These are phyloP conservation scores for Hypoxylon rubiginosum DNA, from an alignment of 2,329 filamentous ascomycete species.

Conservation along the genomic window DNA sequence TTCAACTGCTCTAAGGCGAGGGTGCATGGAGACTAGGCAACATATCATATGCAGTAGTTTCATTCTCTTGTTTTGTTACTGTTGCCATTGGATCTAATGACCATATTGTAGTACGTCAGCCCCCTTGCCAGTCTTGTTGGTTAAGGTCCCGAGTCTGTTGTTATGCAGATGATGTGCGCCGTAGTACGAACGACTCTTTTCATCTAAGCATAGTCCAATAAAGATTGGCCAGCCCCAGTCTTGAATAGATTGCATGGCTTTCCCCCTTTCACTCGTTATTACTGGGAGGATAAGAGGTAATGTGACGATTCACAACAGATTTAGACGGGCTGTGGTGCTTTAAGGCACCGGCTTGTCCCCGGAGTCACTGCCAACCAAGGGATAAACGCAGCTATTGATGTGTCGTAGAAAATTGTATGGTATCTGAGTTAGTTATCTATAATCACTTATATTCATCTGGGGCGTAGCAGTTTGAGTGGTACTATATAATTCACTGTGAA, in stretches of 20 bases:
- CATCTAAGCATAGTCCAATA: not conserved
- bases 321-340: not conserved
- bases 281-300: not conserved
- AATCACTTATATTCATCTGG: not conserved
- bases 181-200: not conserved
- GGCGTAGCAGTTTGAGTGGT: not conserved
- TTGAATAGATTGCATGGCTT: not conserved
- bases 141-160: not conserved
- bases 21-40: constrained; percentile 76
- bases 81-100: not conserved
- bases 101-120: constrained; percentile 4
- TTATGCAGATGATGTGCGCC: not conserved
- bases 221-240: not conserved
- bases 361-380: not conserved
- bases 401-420: not conserved
- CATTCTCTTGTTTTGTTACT: constrained; percentile 6
- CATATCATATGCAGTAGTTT: constrained; percentile 53
- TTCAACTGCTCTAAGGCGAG: constrained; percentile 53
- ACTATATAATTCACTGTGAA: not conserved
- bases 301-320: not conserved
- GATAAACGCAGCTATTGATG: not conserved
- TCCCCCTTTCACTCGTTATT: not conserved
- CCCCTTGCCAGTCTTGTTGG: not conserved
- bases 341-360: not conserved
- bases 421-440: not conserved